Base-by-base conservation (phyloP, 768 basidiomycete genomes). In the Tulasnella sp. region DNA sequence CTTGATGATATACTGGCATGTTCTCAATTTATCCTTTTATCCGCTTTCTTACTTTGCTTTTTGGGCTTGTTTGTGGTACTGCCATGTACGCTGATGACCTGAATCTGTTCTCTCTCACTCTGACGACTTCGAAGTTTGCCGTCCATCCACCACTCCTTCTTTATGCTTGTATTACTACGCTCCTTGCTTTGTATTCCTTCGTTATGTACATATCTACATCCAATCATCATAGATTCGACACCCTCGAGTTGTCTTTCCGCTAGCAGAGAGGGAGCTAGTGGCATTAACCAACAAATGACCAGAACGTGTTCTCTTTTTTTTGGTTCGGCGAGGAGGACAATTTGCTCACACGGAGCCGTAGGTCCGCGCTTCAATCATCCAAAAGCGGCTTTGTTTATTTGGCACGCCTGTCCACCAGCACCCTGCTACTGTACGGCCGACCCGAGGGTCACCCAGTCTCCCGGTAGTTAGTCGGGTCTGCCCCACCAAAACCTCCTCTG, bases 161-260 rank as follows among this genome's bases (percentile, higher is more conserved):
- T n/a, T 54, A 54, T 54, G 54, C 54, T 24, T 54, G 54, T 54
- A 54, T 54, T 54, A 54, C 22, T 54, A 54, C 54, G 54, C 54
- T 54, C 54, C 54, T 54, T 54, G 54, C 54, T 54, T 54, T 54
- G 54, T 54, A 54, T 54, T 54, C 54, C 54, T 54, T 54, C 54
- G n/a, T 54, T 54, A n/a, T 54, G 54, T 54, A n/a, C 54, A 54
- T 54, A 54, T n/a, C 54, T n/a, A n/a, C n/a, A 54, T n/a, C 54
- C 54, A 54, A 54, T 54, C 54, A 54, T n/a, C 54, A 54, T 54
- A 54, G 54, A 54, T 54, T 54, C 24, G n/a, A 22, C 54, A 54
- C n/a, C 24, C 24, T 54, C 16, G 48, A 22, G 48, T 22, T 20
- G 22, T 42, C 48, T 20, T 46, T 46, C 14, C 46, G 18, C 18